Evolutionary conservation across 2,329 filamentous ascomycete species (phyloP).

Genomic region (Fusarium kyushuense): DNA sequence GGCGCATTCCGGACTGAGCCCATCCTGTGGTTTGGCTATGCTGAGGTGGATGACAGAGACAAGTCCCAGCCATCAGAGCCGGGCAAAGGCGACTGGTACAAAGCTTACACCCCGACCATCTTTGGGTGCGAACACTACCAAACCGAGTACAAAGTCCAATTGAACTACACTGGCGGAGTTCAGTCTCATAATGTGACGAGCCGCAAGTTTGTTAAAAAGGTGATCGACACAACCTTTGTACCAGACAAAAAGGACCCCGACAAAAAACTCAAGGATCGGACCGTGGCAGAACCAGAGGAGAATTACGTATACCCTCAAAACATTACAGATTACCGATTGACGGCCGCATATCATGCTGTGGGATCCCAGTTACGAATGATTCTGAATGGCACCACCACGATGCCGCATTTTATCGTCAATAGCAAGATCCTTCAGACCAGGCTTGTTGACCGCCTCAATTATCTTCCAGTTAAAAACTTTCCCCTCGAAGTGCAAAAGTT

Average conservation of each 20-base stretch:
- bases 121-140: slow-evolving; percentile 45
- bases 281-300: slow-evolving; percentile 26
- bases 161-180: slow-evolving; percentile 42
- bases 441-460: slow-evolving; percentile 42
- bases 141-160: slow-evolving; percentile 40
- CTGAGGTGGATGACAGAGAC: slow-evolving; percentile 36
- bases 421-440: slow-evolving; percentile 38
- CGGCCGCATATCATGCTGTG: slow-evolving; percentile 41
- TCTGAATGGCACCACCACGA: slow-evolving; percentile 43
- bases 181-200: slow-evolving; percentile 36
- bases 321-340: slow-evolving; percentile 35
- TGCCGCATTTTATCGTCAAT: slow-evolving; percentile 39
- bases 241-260: slow-evolving; percentile 24
- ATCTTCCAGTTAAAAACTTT: slow-evolving; percentile 38
- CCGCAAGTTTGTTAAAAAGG: slow-evolving; percentile 31
- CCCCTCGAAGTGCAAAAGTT: slow-evolving; percentile 37
- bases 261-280: slow-evolving; percentile 37
- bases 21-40: slow-evolving; percentile 45
- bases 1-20: slow-evolving; percentile 44
- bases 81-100: slow-evolving; percentile 28
- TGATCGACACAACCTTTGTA: slow-evolving; percentile 41
- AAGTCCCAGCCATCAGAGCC: slow-evolving; percentile 32
- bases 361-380: slow-evolving; percentile 37
- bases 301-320: slow-evolving; percentile 42
- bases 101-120: slow-evolving; percentile 46